phyloP scores from a whole-genome alignment of 1,139 yeast species.

The Pichia sp. region DNA sequence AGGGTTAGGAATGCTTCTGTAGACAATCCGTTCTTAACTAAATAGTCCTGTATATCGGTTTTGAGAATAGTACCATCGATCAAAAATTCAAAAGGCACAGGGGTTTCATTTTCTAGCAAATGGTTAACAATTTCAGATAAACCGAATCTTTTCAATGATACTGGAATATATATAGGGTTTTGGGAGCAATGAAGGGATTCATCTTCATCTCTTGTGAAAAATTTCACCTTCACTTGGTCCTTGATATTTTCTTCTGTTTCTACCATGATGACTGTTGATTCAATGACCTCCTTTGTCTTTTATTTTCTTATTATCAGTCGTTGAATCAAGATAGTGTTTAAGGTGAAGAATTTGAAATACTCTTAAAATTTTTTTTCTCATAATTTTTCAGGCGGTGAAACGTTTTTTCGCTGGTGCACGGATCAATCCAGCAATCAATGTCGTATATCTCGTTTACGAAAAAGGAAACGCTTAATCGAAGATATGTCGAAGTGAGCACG shows the following conservation, averaged over 20 bases:
- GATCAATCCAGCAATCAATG: background rate
- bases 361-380: conserved; percentile 3
- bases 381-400: conserved; percentile 11
- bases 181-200: conserved; percentile 70
- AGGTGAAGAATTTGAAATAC: background rate
- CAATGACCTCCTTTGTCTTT: background rate
- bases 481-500: background rate
- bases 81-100: conserved; percentile 89
- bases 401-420: background rate
- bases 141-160: conserved; percentile 80
- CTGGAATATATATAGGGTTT: conserved; percentile 83
- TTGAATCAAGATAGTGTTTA: too few species aligned
- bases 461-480: background rate
- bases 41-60: conserved; percentile 73
- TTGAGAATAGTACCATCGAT: conserved; percentile 79
- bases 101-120: conserved; percentile 53
- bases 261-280: conserved; percentile 7
- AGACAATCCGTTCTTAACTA: conserved; percentile 71
- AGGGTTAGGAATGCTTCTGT: conserved; percentile 74
- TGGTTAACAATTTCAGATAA: conserved; percentile 93
- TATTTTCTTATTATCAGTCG: background rate
- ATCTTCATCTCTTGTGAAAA: conserved; percentile 84
- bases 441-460: background rate
- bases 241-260: conserved; percentile 7
- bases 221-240: conserved; percentile 64